Percentiles rank a stretch among this genome's conserved stretches.
Evolutionary conservation across 345 rosid genomes (phyloP).

Genomic region (Reutealis trisperma): DNA sequence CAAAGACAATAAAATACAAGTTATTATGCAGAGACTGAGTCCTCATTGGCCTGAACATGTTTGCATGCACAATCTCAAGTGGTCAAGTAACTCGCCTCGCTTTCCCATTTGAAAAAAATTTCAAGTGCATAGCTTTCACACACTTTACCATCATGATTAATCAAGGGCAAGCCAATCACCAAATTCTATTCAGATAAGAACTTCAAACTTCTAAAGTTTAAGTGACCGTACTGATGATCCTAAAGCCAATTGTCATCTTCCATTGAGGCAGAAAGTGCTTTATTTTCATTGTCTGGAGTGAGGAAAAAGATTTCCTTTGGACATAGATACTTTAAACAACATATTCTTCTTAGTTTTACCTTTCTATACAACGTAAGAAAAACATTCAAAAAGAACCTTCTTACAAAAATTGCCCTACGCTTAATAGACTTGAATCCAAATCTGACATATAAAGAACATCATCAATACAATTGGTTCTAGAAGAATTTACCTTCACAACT

Average conservation of each 20-base stretch:
- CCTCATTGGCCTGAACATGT: background rate
- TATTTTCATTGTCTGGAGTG: too few species aligned
- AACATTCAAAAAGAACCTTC: too few species aligned
- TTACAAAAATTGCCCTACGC: background rate
- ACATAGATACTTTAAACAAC: background rate
- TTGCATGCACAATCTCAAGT: background rate
- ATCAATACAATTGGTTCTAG: background rate
- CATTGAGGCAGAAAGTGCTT: too few species aligned
- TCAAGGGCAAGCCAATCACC: background rate
- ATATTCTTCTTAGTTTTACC: too few species aligned
- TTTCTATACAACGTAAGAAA: too few species aligned
- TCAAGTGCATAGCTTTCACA: too few species aligned
- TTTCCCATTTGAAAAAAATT: background rate
- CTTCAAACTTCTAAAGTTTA: background rate
- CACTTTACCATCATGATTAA: background rate
- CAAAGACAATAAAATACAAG: too few species aligned
- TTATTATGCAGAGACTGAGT: background rate
- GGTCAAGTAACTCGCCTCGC: background rate
- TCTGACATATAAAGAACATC: background rate
- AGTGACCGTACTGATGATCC: background rate
- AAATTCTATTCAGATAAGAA: background rate
- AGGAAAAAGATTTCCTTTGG: background rate
- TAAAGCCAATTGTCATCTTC: background rate
- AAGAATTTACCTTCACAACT: background rate
- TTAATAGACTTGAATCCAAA: background rate